These are phyloP conservation scores for Candida ficus DNA, from an alignment of 805 yeast genomes.

Conservation along the genomic window DNA sequence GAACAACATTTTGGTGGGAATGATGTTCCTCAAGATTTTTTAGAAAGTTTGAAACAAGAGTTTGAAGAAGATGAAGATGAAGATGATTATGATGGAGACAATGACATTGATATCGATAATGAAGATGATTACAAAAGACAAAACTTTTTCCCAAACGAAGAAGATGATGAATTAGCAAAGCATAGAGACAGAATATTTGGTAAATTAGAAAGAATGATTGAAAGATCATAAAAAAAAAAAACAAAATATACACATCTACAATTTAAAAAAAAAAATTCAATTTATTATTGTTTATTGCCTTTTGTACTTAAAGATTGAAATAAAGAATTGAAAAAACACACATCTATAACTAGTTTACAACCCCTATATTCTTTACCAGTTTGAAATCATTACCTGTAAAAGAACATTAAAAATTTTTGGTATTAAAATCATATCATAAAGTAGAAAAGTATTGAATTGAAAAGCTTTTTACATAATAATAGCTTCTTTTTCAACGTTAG, in stretches of 20 bases:
- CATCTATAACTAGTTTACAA: slow-evolving; percentile 4
- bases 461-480: slow-evolving; percentile 74
- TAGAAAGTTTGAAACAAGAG: slow-evolving; percentile 1
- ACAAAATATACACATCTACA: not conserved
- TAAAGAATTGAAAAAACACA: slow-evolving; percentile 2
- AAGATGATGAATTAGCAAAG: slow-evolving; percentile 43
- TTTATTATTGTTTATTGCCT: slow-evolving; percentile 1
- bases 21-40: slow-evolving; percentile 4
- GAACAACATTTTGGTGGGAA: slow-evolving; percentile 4
- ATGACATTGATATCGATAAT: slow-evolving; percentile 24
- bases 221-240: not conserved
- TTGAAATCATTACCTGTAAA: slow-evolving; percentile 2
- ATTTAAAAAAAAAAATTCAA: too few relatives aligned
- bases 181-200: slow-evolving; percentile 40
- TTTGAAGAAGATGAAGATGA: slow-evolving; percentile 22
- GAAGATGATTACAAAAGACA: slow-evolving; percentile 38
- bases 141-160: slow-evolving; percentile 51
- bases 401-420: slow-evolving; percentile 1
- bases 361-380: not conserved
- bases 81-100: slow-evolving; percentile 59
- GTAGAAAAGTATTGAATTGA: not conserved
- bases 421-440: not conserved
- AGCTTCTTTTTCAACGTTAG: slow-evolving; percentile 95
- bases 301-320: not conserved
- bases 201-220: slow-evolving; percentile 48